These are phyloP conservation scores for Raddia distichophylla DNA, from an alignment of 176 grass and related monocot species.

Conservation along the genomic window DNA sequence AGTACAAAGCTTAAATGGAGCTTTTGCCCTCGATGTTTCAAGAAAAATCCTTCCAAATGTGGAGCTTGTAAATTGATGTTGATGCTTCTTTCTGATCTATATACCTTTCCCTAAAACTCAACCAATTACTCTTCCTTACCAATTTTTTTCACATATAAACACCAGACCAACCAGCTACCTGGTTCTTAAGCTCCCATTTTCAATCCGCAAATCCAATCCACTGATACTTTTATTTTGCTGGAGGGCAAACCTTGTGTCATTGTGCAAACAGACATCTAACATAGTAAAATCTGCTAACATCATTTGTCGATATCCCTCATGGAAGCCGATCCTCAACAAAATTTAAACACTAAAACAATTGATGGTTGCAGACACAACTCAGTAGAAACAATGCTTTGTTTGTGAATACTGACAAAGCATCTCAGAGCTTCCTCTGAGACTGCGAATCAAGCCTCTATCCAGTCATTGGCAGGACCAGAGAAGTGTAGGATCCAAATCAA, in stretches of 20 bases:
- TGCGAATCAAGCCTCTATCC: not conserved
- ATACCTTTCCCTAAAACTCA: constrained; percentile 19
- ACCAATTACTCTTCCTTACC: not conserved
- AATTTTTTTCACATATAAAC: constrained; percentile 24
- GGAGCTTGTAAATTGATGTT: not conserved
- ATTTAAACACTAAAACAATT: not conserved
- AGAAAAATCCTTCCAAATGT: constrained; percentile 8
- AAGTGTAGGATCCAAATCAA: constrained; percentile 19
- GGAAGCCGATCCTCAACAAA: constrained; percentile 6
- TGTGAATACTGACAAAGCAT: constrained; percentile 26
- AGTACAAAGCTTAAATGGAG: constrained; percentile 9
- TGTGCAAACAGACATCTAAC: constrained; percentile 26
- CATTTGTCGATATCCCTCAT: not conserved
- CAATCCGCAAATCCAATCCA: constrained; percentile 6
- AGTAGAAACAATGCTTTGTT: not conserved
- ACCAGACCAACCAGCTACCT: not conserved
- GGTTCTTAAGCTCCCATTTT: constrained; percentile 1
- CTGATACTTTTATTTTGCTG: constrained; percentile 3
- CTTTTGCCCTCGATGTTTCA: not conserved
- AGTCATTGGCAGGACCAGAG: not conserved
- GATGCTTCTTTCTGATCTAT: not conserved
- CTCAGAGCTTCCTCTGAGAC: constrained; percentile 3
- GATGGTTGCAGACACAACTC: not conserved
- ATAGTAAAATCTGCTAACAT: constrained; percentile 12
- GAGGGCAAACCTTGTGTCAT: not conserved